These are phyloP conservation scores for Ceratonia siliqua DNA, from an alignment of 306 rosid genomes.

Conservation along the genomic window DNA sequence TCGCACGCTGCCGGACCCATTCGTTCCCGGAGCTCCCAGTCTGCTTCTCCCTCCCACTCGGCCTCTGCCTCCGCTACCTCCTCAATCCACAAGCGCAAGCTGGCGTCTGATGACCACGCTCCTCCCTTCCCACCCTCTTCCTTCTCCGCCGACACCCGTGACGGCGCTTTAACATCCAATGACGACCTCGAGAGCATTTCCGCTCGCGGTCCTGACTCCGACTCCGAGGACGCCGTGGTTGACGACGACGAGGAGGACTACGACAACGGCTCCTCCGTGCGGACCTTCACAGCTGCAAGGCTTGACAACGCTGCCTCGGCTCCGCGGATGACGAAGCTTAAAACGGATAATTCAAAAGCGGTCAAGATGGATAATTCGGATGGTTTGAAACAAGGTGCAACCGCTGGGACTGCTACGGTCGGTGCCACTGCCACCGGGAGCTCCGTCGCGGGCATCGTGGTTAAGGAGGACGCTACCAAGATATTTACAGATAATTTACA, in stretches of 20 bases:
- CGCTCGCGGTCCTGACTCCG: slow-evolving; percentile 79
- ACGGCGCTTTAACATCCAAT: slow-evolving; percentile 86
- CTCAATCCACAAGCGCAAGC: slow-evolving; percentile 85
- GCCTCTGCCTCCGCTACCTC: slow-evolving; percentile 96
- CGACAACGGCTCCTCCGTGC: slow-evolving; percentile 80
- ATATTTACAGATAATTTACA: slow-evolving; percentile 89
- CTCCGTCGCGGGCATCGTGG: slow-evolving; percentile 64
- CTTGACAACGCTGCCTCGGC: slow-evolving; percentile 57
- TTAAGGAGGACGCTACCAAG: slow-evolving; percentile 80
- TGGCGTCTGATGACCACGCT: slow-evolving; percentile 77
- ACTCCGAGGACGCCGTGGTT: slow-evolving; percentile 70
- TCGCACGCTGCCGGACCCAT: slow-evolving; percentile 74
- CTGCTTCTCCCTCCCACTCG: slow-evolving; percentile 95
- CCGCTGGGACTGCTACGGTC: slow-evolving; percentile 34
- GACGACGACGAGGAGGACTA: slow-evolving; percentile 75
- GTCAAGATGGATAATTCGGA: slow-evolving; percentile 76
- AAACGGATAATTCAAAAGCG: slow-evolving; percentile 54
- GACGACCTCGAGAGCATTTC: slow-evolving; percentile 98
- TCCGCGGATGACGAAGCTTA: slow-evolving; percentile 70
- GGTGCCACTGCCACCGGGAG: slow-evolving; percentile 40
- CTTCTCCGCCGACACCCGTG: slow-evolving; percentile 89
- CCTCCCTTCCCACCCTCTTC: slow-evolving; percentile 95
- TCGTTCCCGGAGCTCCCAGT: slow-evolving; percentile 87
- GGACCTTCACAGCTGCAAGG: slow-evolving; percentile 81
- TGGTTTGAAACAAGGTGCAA: slow-evolving; percentile 52